A percentile compares a stretch with the other conserved stretches of the same genome.
phyloP scores from a whole-genome alignment of 2,329 filamentous ascomycete genomes.

The Cladosporium austrohemisphaericum region DNA sequence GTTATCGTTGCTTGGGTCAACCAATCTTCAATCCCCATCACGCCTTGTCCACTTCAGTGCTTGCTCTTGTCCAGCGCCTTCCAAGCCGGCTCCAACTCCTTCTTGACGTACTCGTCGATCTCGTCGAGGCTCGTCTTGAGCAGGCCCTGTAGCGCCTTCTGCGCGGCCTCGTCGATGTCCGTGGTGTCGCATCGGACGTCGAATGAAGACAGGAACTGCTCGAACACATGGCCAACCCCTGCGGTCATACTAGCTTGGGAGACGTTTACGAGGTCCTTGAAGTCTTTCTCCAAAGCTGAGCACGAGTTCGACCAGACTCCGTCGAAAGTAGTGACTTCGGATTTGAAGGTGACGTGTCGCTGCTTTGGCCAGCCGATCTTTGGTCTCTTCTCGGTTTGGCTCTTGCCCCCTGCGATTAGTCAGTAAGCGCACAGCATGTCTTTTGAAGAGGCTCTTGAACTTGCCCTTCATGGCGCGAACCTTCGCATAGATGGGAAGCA shows the following conservation, averaged over 20 bases:
- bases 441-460: no score
- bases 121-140: not conserved
- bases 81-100: not conserved
- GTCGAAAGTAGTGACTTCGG: not conserved
- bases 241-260: not conserved
- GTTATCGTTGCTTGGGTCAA: no score
- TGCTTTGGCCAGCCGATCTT: not conserved
- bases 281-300: not conserved
- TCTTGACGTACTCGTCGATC: not conserved
- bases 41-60: no score
- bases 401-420: not conserved
- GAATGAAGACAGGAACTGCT: not conserved
- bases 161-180: not conserved
- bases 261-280: not conserved
- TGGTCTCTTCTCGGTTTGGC: not conserved
- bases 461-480: slow-evolving; percentile 16
- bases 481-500: slow-evolving; percentile 20
- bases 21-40: not conserved
- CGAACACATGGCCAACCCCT: not conserved
- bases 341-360: not conserved
- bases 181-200: not conserved
- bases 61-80: not conserved
- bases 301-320: not conserved
- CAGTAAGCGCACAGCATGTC: not conserved
- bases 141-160: not conserved